Evolutionary conservation across 495 filamentous ascomycete species (phyloP), one percentile per base, ranked within the genome.

Genomic region (Staphylotrichum tortipilum): DNA sequence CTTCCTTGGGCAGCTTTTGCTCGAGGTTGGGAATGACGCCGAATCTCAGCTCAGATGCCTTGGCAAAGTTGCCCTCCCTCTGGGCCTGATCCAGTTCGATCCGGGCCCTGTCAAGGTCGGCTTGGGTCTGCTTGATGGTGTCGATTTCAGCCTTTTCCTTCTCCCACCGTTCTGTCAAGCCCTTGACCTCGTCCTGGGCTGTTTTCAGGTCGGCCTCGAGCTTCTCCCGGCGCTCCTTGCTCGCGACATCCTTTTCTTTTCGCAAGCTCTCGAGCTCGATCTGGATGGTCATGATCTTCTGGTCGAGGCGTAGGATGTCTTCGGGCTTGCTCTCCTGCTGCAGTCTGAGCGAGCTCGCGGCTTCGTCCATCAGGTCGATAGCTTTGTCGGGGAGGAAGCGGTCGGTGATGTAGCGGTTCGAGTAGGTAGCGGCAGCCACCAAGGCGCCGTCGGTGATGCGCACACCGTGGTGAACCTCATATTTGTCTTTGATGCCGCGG

Each of bases 281-380:
- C 58, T 95, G 91, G 33, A 97, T 86, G 1, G 92, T 97, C 74
- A 95, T 90, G 42, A 98, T 95, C 58, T 87, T 84, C 40, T 91
- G 86, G 58, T 97, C 92, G 17, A 96, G 77, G 43, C 85, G 80
- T 61, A 89, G 81, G 24, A 98, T 96, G 12, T 88, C 80, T 50
- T 98, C 92, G 0, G 92, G 92, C 54, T 94, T 95, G 57, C 88
- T 95, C 68, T 98, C 92, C 64, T 98, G 92, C 61, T 98, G 92
- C 51, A 98, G 66, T 15, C 92, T 78, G 8, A 96, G 71, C 11
- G 87, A 86, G 33, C 88, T 94, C 4, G 92, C 90, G 12, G 92
- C 92, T 68, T 97, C 92, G 61, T 98, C 92, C 55, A 98, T 88
- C 43, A 98, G 64, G 64, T 98, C 92, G 52, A 98, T 98, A 7